Percentiles rank a stretch among this genome's conserved stretches.
Conservation (phyloP, 495 filamentous ascomycete genomes). For the Neurospora sp. region DNA sequence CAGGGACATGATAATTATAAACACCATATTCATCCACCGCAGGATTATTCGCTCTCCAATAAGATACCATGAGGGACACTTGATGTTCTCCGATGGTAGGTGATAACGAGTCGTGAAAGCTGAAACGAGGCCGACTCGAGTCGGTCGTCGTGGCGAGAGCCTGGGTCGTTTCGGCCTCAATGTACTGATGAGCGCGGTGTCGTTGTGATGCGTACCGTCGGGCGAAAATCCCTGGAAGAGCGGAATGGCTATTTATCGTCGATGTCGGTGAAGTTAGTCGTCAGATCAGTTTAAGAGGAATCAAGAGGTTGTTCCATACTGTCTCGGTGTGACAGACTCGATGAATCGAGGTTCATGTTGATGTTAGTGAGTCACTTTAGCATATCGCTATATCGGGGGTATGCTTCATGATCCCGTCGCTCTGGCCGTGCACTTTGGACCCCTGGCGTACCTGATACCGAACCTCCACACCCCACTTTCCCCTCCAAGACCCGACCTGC, state of each 20-base stretch:
- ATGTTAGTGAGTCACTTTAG: slow-evolving; percentile 1
- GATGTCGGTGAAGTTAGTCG: background rate
- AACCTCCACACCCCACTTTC: slow-evolving; percentile 13
- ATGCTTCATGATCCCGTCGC: background rate
- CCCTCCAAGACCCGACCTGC: slow-evolving; percentile 13
- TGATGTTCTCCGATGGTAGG: background rate
- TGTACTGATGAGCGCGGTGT: background rate
- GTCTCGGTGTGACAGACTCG: background rate
- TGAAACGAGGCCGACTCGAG: background rate
- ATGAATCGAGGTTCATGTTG: background rate
- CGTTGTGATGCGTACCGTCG: background rate
- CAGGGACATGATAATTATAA: background rate
- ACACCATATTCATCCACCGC: background rate
- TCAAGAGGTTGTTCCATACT: background rate
- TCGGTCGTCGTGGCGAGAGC: background rate
- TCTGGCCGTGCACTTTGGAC: background rate
- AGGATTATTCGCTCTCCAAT: too few species aligned
- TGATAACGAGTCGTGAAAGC: background rate
- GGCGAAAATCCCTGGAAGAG: background rate
- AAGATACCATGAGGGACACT: background rate
- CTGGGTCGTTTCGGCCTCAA: background rate
- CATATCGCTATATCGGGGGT: slow-evolving; percentile 1
- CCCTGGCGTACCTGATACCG: slow-evolving; percentile 9
- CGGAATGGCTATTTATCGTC: background rate
- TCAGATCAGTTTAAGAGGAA: background rate